Evolutionary conservation across 306 rosid species (phyloP).

Genomic region (Cucurbita ficifolia): DNA sequence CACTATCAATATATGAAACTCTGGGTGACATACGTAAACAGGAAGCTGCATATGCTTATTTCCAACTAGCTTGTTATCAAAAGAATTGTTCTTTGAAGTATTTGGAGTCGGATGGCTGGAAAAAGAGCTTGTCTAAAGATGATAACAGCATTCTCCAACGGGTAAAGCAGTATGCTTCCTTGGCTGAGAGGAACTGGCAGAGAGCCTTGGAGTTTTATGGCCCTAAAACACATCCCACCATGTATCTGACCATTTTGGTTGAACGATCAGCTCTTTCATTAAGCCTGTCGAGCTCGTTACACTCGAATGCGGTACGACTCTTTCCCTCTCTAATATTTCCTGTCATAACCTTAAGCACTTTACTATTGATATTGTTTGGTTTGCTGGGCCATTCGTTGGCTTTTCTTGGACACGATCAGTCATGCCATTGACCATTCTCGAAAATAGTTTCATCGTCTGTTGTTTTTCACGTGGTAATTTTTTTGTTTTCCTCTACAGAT

Average conservation of each 20-base stretch:
- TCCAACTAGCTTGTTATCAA: constrained; percentile 79
- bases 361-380: background rate
- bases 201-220: constrained; percentile 71
- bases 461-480: background rate
- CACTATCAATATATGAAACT: constrained; percentile 65
- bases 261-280: constrained; percentile 67
- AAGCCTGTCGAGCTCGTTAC: constrained; percentile 46
- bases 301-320: constrained; percentile 53
- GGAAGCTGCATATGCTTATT: constrained; percentile 88
- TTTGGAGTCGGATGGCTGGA: constrained; percentile 47
- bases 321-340: constrained; percentile 6
- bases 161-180: constrained; percentile 74
- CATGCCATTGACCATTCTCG: background rate
- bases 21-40: constrained; percentile 81
- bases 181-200: constrained; percentile 93
- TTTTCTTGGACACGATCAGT: background rate
- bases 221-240: constrained; percentile 59
- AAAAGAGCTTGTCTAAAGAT: constrained; percentile 28
- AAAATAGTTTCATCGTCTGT: background rate
- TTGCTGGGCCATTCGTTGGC: background rate
- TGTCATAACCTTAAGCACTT: background rate
- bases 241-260: constrained; percentile 60
- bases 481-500: constrained; percentile 30
- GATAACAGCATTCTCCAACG: constrained; percentile 49
- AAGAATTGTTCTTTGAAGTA: constrained; percentile 79